Evolutionary conservation across 2,329 filamentous ascomycete genomes (phyloP).

Genomic region (Fusarium phyllophilum): DNA sequence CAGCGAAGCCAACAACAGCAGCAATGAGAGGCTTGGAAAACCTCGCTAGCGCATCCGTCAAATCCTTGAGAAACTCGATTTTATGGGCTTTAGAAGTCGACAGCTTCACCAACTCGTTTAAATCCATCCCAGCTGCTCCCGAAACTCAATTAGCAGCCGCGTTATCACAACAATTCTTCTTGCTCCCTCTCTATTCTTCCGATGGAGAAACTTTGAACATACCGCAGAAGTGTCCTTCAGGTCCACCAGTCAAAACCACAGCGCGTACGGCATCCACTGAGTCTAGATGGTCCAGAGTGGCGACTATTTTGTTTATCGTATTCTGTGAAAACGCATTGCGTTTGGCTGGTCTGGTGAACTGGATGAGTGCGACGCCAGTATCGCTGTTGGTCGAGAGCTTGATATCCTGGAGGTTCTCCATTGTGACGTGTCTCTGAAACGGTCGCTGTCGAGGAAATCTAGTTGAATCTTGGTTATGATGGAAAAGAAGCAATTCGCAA

Average conservation of each 20-base stretch:
- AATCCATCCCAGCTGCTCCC: conserved; percentile 28
- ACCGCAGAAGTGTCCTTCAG: conserved; percentile 32
- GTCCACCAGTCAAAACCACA: conserved; percentile 26
- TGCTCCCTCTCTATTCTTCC: not conserved
- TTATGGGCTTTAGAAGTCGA: conserved; percentile 24
- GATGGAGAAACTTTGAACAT: not conserved
- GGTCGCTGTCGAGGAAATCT: too few species aligned
- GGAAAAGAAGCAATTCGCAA: not conserved
- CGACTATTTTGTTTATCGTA: conserved; percentile 25
- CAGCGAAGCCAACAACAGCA: conserved; percentile 30
- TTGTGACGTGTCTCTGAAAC: not conserved
- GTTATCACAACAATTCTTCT: not conserved
- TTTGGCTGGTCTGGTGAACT: conserved; percentile 33
- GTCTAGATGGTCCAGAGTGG: conserved; percentile 20
- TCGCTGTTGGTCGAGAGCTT: not conserved
- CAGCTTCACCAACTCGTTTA: conserved; percentile 30
- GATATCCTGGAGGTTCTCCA: conserved; percentile 27
- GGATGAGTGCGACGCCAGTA: conserved; percentile 19
- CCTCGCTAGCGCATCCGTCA: conserved; percentile 22
- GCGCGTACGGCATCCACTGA: conserved; percentile 7
- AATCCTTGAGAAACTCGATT: conserved; percentile 25
- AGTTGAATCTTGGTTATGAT: not conserved
- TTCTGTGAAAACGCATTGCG: conserved; percentile 31
- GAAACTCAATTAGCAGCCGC: not conserved
- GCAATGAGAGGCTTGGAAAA: conserved; percentile 32